Percentiles rank a stretch among this genome's conserved stretches.
These are phyloP conservation scores for Boletus mariae DNA, from an alignment of 1,284 basidiomycete genomes.

Conservation along the genomic window DNA sequence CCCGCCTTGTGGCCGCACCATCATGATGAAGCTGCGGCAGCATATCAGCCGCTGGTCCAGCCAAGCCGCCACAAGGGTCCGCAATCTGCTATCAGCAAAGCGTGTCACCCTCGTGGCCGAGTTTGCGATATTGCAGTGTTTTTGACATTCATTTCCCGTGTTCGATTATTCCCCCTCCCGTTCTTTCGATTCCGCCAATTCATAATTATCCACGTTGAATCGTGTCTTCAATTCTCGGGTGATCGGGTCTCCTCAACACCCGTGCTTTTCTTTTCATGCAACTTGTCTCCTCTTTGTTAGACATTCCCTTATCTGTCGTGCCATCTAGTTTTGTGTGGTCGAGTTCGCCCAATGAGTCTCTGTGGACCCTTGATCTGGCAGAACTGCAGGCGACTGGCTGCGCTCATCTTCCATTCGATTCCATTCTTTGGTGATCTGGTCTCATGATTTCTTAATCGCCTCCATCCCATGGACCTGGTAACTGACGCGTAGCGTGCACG, in stretches of 20 bases:
- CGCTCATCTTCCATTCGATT: conserved; percentile 10
- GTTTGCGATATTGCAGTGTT: conserved; percentile 8
- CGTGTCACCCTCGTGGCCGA: conserved; percentile 21
- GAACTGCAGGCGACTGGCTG: conserved; percentile 3
- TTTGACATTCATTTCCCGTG: conserved; percentile 8
- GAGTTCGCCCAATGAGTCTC: conserved; percentile 7
- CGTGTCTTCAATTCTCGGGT: conserved; percentile 8
- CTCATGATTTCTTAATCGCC: conserved; percentile 8
- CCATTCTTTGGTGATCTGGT: conserved; percentile 7
- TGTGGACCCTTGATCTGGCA: conserved; percentile 20
- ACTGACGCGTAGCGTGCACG: conserved; percentile 17
- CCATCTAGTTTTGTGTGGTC: conserved; percentile 6
- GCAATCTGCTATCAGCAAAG: conserved; percentile 10
- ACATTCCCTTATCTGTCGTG: conserved; percentile 4
- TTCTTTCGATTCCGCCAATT: conserved; percentile 9
- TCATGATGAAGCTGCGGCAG: conserved; percentile 12
- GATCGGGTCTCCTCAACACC: conserved; percentile 4
- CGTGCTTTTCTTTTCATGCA: conserved; percentile 4
- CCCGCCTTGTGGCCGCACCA: conserved; percentile 23
- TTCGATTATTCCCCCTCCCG: conserved; percentile 5
- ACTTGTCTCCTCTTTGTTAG: background rate
- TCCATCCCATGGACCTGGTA: conserved; percentile 5
- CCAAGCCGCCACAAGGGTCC: conserved; percentile 14
- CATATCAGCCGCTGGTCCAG: conserved; percentile 10
- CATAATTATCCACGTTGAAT: conserved; percentile 2